Conservation (phyloP, 441 rosid species). For the Populus hybrid region DNA sequence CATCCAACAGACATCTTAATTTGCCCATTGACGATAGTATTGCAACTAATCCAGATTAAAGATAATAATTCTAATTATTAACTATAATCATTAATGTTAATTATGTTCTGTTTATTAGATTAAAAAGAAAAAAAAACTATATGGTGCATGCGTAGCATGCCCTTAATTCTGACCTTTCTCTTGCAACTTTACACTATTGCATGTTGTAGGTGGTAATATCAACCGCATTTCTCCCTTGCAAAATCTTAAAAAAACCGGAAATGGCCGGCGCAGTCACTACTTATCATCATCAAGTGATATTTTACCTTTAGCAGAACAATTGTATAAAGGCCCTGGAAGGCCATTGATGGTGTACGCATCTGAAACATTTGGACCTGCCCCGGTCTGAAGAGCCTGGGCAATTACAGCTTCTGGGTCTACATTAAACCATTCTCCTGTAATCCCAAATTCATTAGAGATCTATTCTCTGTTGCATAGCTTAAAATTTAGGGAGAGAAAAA, state of each 20-base stretch:
- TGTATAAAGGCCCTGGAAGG: slow-evolving; percentile 77
- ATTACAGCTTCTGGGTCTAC: slow-evolving; percentile 63
- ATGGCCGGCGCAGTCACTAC: neutral
- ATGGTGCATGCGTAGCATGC: neutral
- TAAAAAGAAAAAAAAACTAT: neutral
- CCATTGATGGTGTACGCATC: slow-evolving; percentile 84
- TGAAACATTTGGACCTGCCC: slow-evolving; percentile 72
- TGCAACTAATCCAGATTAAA: neutral
- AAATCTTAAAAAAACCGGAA: neutral
- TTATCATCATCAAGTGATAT: neutral
- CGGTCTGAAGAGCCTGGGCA: slow-evolving; percentile 61
- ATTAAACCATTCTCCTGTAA: slow-evolving; percentile 78
- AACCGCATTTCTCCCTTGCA: neutral
- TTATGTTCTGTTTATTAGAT: too few species aligned
- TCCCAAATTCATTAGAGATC: neutral
- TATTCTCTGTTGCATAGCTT: neutral
- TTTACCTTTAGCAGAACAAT: slow-evolving; percentile 61
- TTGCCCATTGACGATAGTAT: neutral
- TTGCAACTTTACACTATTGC: neutral
- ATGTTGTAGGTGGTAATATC: neutral
- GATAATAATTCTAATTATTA: neutral
- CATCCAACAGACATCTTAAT: neutral
- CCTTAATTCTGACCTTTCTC: neutral
- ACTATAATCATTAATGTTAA: too few species aligned
- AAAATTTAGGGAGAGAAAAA: neutral